Conservation (phyloP, 2,329 filamentous ascomycete species). For the Fusarium kyushuense region DNA sequence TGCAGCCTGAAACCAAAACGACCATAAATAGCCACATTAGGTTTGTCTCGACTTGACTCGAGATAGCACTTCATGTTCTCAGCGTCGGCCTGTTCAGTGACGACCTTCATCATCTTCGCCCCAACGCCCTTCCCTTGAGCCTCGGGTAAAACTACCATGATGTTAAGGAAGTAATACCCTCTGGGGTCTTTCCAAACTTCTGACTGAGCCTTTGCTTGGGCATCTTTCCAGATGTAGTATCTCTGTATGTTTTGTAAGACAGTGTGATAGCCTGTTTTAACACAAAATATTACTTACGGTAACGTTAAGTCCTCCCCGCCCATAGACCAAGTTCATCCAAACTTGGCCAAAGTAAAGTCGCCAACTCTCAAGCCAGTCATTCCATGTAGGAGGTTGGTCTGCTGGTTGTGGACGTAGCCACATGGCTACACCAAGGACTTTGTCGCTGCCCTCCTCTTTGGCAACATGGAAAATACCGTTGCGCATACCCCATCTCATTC, state of each 20-base stretch:
- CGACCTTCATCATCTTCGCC: constrained; percentile 70
- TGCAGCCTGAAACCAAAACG: constrained; percentile 75
- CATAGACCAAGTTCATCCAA: constrained; percentile 74
- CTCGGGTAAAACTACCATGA: constrained; percentile 75
- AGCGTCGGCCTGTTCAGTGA: constrained; percentile 72
- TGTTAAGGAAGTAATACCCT: constrained; percentile 83
- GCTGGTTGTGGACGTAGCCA: constrained; percentile 72
- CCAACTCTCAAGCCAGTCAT: constrained; percentile 72
- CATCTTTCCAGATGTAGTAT: constrained; percentile 79
- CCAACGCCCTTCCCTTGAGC: constrained; percentile 76
- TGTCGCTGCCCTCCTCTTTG: constrained; percentile 66
- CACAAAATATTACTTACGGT: constrained; percentile 53
- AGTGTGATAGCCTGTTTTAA: rapidly evolving
- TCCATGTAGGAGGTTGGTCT: constrained; percentile 66
- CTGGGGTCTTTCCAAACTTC: constrained; percentile 73
- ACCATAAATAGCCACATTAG: constrained; percentile 78
- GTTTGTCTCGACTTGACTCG: constrained; percentile 75
- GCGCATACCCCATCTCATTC: constrained; percentile 77
- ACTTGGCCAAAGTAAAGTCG: constrained; percentile 74
- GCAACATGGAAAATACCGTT: constrained; percentile 78
- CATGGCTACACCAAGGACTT: constrained; percentile 77
- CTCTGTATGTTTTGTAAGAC: constrained; percentile 53
- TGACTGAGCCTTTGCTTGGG: constrained; percentile 71
- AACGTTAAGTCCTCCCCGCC: constrained; percentile 75
- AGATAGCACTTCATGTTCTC: constrained; percentile 76